Base-by-base conservation (phyloP, 306 rosid genomes). In the Acmispon strigosus region DNA sequence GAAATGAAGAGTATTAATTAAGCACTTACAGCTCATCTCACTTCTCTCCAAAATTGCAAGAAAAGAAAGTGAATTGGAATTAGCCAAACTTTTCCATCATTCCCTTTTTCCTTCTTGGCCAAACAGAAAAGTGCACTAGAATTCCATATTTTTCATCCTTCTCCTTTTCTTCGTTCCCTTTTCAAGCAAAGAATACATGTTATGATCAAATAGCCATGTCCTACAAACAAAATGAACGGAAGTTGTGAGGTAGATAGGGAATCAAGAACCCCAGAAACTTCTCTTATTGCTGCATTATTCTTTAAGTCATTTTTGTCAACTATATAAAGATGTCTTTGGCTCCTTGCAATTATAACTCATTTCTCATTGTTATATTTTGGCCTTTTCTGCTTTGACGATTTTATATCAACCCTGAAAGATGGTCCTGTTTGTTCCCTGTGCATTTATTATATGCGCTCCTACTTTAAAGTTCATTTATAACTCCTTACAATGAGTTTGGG, bases 191-290 rank as follows among this genome's bases (percentile, higher is more conserved):
- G 0, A 32, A 32, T 32, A 34, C 45, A 61, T 54, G 71, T 67
- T 67, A 42, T 53, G 58, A 62, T 71, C 76, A 27, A 75, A 73
- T 78, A 48, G 60, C 42, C 47, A 75, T 82, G 76, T 22, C 73
- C 68, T 36, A 64, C 59, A 53, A 64, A 53, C 79, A 71, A 79
- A 79, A 73, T 78, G 62, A 79, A 80, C 55, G 77, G 69, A 79
- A 76, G 74, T 47, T 79, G 86, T 15, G 55, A 39, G 79, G 70
- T 73, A 62, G 83, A 77, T 79, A 6, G 29, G 84, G 80, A 78
- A 78, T 78, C 83, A 79, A 79, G 66, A 66, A 8, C 79, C 75
- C 79, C 37, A 66, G 7, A 79, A 58, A 78, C 62, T 62, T 70
- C 61, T 69, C 73, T 58, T 41, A 16, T 75, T 62, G 78, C 60